Evolutionary conservation across 2,329 filamentous ascomycete species (phyloP).

Genomic region (Endothia cerciana): DNA sequence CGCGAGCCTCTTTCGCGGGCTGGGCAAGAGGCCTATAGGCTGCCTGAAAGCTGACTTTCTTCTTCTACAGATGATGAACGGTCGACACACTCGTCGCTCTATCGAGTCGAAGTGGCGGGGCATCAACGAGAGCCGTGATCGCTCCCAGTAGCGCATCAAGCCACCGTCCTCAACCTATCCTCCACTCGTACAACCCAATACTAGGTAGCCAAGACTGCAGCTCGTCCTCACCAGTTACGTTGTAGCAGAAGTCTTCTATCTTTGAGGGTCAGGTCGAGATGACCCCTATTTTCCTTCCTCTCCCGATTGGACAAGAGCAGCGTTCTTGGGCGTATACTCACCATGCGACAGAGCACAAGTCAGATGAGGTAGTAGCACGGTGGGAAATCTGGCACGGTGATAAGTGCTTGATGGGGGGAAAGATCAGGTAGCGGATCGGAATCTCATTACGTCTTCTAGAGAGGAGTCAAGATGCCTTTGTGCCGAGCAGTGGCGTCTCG

Average conservation of each 20-base stretch:
- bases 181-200: not conserved
- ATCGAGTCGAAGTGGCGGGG: slow-evolving; percentile 5
- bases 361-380: too few species aligned
- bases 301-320: too few species aligned
- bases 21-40: not conserved
- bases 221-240: not conserved
- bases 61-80: not conserved
- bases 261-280: not conserved
- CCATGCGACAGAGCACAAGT: too few species aligned
- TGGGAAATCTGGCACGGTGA: too few species aligned
- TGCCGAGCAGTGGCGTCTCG: too few species aligned
- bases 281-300: not conserved
- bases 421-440: too few species aligned
- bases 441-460: too few species aligned
- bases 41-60: not conserved
- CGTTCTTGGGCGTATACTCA: too few species aligned
- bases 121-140: not conserved
- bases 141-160: not conserved
- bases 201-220: not conserved
- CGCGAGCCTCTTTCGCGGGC: too few species aligned
- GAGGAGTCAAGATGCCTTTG: too few species aligned
- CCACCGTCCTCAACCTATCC: not conserved
- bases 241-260: not conserved
- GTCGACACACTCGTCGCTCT: not conserved
- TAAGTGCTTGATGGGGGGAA: too few species aligned